Base-by-base conservation (phyloP, 2,329 filamentous ascomycete species). In the Calonectria hawksworthii region DNA sequence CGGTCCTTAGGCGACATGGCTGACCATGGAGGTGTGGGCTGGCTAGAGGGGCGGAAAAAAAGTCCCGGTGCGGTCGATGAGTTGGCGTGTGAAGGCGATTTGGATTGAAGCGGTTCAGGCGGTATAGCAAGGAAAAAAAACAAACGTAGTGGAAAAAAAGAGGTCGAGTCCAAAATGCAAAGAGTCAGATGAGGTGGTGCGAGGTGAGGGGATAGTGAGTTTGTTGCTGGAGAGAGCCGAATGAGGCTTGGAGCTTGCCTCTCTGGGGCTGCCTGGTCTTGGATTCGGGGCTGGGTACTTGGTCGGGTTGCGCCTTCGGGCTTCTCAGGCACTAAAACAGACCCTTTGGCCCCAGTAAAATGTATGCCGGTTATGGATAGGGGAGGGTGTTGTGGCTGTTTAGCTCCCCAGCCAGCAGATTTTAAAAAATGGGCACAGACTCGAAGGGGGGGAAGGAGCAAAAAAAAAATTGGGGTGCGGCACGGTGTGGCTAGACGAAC, bases 1-100 rank as follows among this genome's bases (percentile, higher is more conserved):
- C 80, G 85, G 74, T 87, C 85, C 78, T 85, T 85, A 77, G 84
- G 82, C 66, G 86, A 84, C 86, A 87, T 87, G 76, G 73, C 82
- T 75, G 71, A 80, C 77, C 83, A 85, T 85, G 77, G 77, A 78
- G 51, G 34, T 52, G 30, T 23, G 44, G 34, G n/a, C 14, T 26
- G 21, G 38, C 21, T 26, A 47, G 34, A 61, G 18, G 47, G 44
- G 50, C 21, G 41, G 44, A 59, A 54, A 52, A 51, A 30, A 44
- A 41, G 65, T 74, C 56, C 61, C 59, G 44, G 63, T 30, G 64
- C 70, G 73, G 38, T 68, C 71, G 65, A 51, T 52, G 69, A 41
- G 38, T 30, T 61, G 69, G 69, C 70, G 28, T 3, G 41, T 73
- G 59, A 32, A 41, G 9, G 71, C 51, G 69, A 69, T 32, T 74